Conservation (phyloP, 805 yeast species). For the Cyberlindnera maclurae region DNA sequence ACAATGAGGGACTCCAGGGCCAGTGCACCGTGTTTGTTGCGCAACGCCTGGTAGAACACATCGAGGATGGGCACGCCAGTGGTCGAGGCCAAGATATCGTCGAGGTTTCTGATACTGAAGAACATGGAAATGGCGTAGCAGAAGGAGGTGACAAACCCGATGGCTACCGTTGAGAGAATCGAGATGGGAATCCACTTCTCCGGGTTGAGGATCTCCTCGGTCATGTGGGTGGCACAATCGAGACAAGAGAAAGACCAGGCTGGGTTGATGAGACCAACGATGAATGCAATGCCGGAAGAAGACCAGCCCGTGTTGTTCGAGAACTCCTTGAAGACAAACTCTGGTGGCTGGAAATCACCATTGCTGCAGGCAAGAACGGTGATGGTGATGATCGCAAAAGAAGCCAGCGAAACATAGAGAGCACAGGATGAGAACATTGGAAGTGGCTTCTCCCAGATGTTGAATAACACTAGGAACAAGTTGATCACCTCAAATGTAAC, state of each 20-base stretch:
- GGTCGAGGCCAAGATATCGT: slow-evolving; percentile 37
- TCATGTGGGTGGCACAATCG: slow-evolving; percentile 67
- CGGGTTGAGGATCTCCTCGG: slow-evolving; percentile 54
- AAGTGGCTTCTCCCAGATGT: slow-evolving; percentile 43
- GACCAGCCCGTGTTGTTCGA: slow-evolving; percentile 56
- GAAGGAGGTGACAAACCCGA: slow-evolving; percentile 58
- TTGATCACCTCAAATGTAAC: slow-evolving; percentile 41
- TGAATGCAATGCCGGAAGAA: slow-evolving; percentile 50
- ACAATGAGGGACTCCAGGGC: slow-evolving; percentile 42
- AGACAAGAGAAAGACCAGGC: slow-evolving; percentile 64
- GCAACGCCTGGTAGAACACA: slow-evolving; percentile 51
- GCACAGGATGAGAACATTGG: slow-evolving; percentile 45
- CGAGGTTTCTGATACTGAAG: slow-evolving; percentile 48
- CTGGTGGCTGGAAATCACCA: slow-evolving; percentile 43
- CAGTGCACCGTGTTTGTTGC: slow-evolving; percentile 47
- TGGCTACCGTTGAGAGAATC: slow-evolving; percentile 54
- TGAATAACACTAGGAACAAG: slow-evolving; percentile 36
- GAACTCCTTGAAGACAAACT: slow-evolving; percentile 47
- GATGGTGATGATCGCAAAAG: slow-evolving; percentile 48
- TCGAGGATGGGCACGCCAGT: slow-evolving; percentile 60
- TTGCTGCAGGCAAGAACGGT: slow-evolving; percentile 45
- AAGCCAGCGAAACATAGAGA: slow-evolving; percentile 42
- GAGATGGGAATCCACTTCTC: slow-evolving; percentile 52
- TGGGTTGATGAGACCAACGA: slow-evolving; percentile 66
- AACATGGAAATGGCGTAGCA: slow-evolving; percentile 48